These are phyloP conservation scores for Fusarium sp. DNA, from an alignment of 2,329 filamentous ascomycete genomes.

Conservation along the genomic window DNA sequence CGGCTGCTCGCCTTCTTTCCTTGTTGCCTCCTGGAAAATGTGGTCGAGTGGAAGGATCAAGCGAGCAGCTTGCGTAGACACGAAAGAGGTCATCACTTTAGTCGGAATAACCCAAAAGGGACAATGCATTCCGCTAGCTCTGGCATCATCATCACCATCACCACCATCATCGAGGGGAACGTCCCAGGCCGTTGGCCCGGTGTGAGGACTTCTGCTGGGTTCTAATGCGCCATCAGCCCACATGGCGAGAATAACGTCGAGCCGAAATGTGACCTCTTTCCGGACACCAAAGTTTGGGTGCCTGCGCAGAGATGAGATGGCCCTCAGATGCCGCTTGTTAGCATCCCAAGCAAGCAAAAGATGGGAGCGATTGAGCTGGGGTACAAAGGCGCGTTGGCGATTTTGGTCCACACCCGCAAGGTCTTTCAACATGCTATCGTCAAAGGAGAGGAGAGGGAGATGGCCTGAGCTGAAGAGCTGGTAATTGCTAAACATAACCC, in stretches of 20 bases:
- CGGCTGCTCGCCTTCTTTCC: neutral
- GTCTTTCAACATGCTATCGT: constrained; percentile 5
- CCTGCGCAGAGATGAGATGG: neutral
- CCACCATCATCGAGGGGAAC: neutral
- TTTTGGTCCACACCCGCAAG: neutral
- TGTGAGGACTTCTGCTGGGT: neutral
- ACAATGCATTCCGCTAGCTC: neutral
- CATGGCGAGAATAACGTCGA: neutral
- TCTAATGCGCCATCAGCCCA: neutral
- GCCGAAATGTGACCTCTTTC: constrained; percentile 1
- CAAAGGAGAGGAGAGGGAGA: constrained; percentile 11
- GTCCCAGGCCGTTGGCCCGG: neutral
- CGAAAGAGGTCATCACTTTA: neutral
- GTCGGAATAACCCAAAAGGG: neutral
- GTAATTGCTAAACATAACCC: constrained; percentile 11
- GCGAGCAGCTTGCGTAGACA: neutral
- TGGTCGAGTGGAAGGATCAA: constrained; percentile 1
- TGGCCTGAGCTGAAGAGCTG: constrained; percentile 9
- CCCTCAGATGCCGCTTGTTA: constrained; percentile 9
- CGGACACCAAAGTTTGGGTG: neutral
- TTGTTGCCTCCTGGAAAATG: neutral
- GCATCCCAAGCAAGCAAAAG: constrained; percentile 4
- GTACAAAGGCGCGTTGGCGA: neutral
- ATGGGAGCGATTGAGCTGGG: neutral
- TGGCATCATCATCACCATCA: neutral